Percentiles rank a stretch among this genome's conserved stretches.
phyloP scores from a whole-genome alignment of 306 rosid genomes.

The Cajanus cajan region DNA sequence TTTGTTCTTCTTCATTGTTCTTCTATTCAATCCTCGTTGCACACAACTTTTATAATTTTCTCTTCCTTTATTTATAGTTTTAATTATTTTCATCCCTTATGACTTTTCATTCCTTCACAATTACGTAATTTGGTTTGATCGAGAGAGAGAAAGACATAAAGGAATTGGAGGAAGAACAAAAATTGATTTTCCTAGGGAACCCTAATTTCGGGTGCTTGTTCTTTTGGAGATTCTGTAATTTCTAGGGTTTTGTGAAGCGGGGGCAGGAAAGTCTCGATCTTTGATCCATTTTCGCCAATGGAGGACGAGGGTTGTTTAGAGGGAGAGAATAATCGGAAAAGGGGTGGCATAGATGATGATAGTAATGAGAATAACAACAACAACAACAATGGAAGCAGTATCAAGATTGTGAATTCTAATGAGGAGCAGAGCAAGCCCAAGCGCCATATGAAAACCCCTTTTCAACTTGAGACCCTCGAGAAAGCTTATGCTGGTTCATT shows the following conservation, averaged over 20 bases:
- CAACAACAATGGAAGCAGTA: slow-evolving; percentile 31
- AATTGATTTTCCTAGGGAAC: slow-evolving; percentile 42
- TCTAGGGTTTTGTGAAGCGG: slow-evolving; percentile 53
- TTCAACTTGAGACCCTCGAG: slow-evolving; percentile 92
- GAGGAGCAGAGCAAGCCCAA: slow-evolving; percentile 91
- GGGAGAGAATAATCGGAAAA: slow-evolving; percentile 49
- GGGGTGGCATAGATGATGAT: slow-evolving; percentile 34
- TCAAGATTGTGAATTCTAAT: slow-evolving; percentile 64
- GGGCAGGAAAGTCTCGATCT: slow-evolving; percentile 43
- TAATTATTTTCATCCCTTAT: slow-evolving; percentile 42
- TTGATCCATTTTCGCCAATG: slow-evolving; percentile 56
- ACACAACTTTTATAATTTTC: slow-evolving; percentile 26
- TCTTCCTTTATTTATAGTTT: slow-evolving; percentile 21
- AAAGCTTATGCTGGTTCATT: slow-evolving; percentile 81
- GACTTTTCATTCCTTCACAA: slow-evolving; percentile 56
- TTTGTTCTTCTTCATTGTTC: slow-evolving; percentile 44
- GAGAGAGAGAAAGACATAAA: slow-evolving; percentile 27
- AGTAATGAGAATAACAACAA: slow-evolving; percentile 33
- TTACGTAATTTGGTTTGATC: slow-evolving; percentile 60
- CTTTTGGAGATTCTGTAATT: slow-evolving; percentile 31
- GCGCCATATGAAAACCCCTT: slow-evolving; percentile 99
- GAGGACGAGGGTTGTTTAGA: slow-evolving; percentile 67
- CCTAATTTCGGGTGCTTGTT: slow-evolving; percentile 35
- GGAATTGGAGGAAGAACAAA: slow-evolving; percentile 6
- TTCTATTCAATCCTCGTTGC: slow-evolving; percentile 37